Base-by-base conservation (phyloP, 495 filamentous ascomycete genomes). In the Penicillium pancosmium region DNA sequence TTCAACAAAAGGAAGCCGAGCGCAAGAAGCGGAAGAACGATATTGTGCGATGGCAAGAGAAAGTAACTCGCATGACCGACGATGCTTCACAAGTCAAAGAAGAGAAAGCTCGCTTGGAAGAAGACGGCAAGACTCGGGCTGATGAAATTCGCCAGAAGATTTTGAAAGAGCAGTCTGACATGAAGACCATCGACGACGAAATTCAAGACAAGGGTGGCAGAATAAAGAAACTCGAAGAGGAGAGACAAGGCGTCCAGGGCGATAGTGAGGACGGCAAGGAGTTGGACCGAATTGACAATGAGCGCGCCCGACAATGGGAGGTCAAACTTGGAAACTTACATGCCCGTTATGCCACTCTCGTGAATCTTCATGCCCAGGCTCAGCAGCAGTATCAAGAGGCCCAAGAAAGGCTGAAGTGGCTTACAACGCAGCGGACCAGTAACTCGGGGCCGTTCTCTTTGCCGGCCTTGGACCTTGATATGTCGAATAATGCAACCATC, bases 211-310 rank as follows among this genome's bases (percentile, higher is more conserved):
- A 80, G 57, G 84, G 83, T 27, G 78, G 78, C 15, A 80, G 82
- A 33, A 81, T 88, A 65, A 88, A 88, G 73, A 75, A 79, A 48
- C 75, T 88, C 3, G 86, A 89, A 61, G 84, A 86, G 23, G 79
- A 84, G 50, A 73, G 80, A 51, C 79, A 80, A 65, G 72, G 73
- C 27, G 57, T 75, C 15, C 74, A 78, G 15, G 80, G 75, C 1
- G 80, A 82, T 43, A 79, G 74, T 27, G 81, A 80, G 40, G 77
- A 78, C 59, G 78, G 78, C 36, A 79, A 77, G 54, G 76, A 82
- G 23, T 63, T 78, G 54, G 76, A 77, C 54, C 73, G 77, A 48
- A 78, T 78, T 27, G 84, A 86, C 57, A 79, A 77, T 51, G 84
- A 86, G 57, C 80, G 84, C 46, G 83, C 86, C 59, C 73, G 80